Evolutionary conservation across 1,284 basidiomycete species (phyloP), one percentile per base, ranked within the genome.

Genomic region (Papiliotrema fonsecae): DNA sequence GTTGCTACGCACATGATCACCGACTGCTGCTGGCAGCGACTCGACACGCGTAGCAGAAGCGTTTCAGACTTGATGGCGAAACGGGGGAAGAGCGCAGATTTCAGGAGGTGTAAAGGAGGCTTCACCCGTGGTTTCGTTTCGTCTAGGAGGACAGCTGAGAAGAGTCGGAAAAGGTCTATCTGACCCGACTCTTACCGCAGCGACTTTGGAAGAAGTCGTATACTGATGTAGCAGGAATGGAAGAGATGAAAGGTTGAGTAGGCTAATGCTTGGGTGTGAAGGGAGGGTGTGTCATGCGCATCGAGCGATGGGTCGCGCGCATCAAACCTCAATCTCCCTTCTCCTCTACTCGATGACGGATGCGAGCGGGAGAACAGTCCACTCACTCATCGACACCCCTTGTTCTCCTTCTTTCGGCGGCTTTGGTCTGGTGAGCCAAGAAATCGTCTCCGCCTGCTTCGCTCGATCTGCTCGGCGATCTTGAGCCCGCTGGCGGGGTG

Each of bases 361-460:
- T 30, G n/a, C 14, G 22, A 16, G 26, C 28, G 16, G n/a, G 6
- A 6, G 26, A 32, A 43, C 6, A n/a, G 14, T n/a, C 10, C 27
- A 47, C 46, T 41, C 37, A 47, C 46, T 14, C 37, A 34, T 41
- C 46, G 6, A 11, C 38, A 27, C 24, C 14, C 22, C 38, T 22
- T 26, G 19, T 16, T 21, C 36, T 46, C 13, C 46, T 28, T 11
- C 46, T 6, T 22, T 38, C 28, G 5, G 30, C 22, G 10, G 19
- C 38, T 21, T 27, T 32, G 13, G 46, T 47, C 32, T 47, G 46
- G 32, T 47, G 37, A 34, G 46, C 46, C 11, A 47, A 21, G 22
- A 47, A 47, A 21, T 47, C 46, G 30, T 47, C 46, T 14, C 30
- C 38, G 5, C 16, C 46, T 16, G 16, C 21, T 6, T 47, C 46